Evolutionary conservation across 148 eudicot species (phyloP), one percentile per base, ranked within the genome.

Genomic region (Rhododendron henanense): DNA sequence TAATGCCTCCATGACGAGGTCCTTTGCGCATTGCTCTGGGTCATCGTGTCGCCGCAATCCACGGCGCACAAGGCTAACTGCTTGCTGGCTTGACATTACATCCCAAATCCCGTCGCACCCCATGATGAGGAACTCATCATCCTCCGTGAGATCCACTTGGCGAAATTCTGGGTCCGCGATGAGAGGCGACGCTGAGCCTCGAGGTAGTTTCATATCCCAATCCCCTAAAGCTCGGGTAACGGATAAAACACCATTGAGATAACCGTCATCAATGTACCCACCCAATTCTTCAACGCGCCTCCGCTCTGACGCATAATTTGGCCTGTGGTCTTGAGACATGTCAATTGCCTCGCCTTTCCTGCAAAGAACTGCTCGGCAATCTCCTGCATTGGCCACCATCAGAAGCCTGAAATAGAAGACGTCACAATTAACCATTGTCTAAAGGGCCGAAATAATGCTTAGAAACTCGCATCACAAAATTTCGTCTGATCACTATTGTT

Each of bases 31-130:
- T 82, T 88, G 88, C 78, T 92, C 96, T 1, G 98, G 97, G 84
- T 95, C 96, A 75, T 94, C 91, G 48, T 94, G 96, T 14, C 93
- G 85, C 65, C 92, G 90, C 69, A 95, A 89, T 61, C 98, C 96
- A 23, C 94, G 91, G 2, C 95, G 91, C 55, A 95, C 97, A 2
- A 91, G 90, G 85, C 90, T 91, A 14, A 94, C 96, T 23, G 98
- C 97, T 25, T 94, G 92, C 83, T 95, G 95, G 87, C 97, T 95
- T 44, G 97, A 90, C 92, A 95, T 90, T 9, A 94, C 95, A 87
- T 95, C 98, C 95, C 97, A 95, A 48, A 95, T 91, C 41, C 98
- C 97, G 50, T 95, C 98, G 48, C 98, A 95, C 18, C 94, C 98
- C 14, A 95, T 91, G 82, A 95, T 91, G 28, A 95, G 94, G 90